Percentiles rank a stretch among this genome's conserved stretches.
phyloP scores from a whole-genome alignment of 1,284 basidiomycete genomes.

The Marasmius fiardii region DNA sequence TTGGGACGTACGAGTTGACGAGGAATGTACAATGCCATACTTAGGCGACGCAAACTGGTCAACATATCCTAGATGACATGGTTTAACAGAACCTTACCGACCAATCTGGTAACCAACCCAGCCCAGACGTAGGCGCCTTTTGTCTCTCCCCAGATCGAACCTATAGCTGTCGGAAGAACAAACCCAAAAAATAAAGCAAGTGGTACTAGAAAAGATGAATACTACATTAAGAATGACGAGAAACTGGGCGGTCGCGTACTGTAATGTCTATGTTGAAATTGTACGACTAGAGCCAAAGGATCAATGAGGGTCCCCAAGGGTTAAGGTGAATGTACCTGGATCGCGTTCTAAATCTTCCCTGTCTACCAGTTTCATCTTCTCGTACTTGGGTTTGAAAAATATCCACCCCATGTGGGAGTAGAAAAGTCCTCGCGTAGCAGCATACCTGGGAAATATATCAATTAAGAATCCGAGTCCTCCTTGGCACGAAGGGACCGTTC shows the following conservation, averaged over 20 bases:
- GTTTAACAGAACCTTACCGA: slow-evolving; percentile 39
- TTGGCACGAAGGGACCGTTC: background rate
- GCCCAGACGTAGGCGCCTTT: slow-evolving; percentile 68
- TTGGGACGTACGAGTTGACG: slow-evolving; percentile 65
- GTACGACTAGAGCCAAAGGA: slow-evolving; percentile 56
- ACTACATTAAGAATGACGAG: background rate
- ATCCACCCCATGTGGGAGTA: slow-evolving; percentile 86
- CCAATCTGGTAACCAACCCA: slow-evolving; percentile 57
- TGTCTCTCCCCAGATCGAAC: slow-evolving; percentile 55
- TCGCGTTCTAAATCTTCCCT: slow-evolving; percentile 70
- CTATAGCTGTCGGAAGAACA: slow-evolving; percentile 51
- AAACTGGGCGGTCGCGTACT: slow-evolving; percentile 29
- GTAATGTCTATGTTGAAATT: slow-evolving; percentile 71
- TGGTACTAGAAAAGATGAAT: slow-evolving; percentile 36
- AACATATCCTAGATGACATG: background rate
- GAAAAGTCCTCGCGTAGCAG: slow-evolving; percentile 68
- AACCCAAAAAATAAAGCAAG: slow-evolving; percentile 62
- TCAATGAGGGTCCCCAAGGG: background rate
- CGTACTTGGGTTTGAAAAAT: slow-evolving; percentile 72
- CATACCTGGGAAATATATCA: slow-evolving; percentile 47
- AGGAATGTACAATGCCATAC: slow-evolving; percentile 81
- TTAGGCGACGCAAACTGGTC: slow-evolving; percentile 21
- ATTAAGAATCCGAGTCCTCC: background rate
- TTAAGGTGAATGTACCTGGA: slow-evolving; percentile 41
- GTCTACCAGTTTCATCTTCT: slow-evolving; percentile 62